phyloP scores from a whole-genome alignment of 768 basidiomycete genomes.

The Neoboletus subvelutipes region DNA sequence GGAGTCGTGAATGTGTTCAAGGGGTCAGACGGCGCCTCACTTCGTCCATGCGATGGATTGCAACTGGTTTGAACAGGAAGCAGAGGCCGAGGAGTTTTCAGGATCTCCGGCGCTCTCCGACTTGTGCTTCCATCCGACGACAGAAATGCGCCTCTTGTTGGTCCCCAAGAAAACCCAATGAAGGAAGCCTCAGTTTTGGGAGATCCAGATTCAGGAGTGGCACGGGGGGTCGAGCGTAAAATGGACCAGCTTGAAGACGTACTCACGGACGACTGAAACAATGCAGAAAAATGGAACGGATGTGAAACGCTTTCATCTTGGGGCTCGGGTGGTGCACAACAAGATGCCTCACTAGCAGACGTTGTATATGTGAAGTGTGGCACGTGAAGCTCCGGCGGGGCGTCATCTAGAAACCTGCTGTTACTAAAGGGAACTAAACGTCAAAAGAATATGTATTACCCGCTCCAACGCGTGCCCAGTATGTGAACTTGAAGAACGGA shows the following conservation, averaged over 20 bases:
- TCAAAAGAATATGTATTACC: conserved; percentile 36
- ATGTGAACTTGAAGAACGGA: conserved; percentile 54
- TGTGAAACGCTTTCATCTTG: conserved; percentile 42
- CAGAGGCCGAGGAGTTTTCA: conserved; percentile 25
- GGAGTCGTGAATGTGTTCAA: conserved; percentile 58
- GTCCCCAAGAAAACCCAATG: conserved; percentile 91
- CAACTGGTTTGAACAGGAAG: conserved; percentile 12
- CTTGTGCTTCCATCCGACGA: conserved; percentile 9
- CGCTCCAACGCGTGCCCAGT: conserved; percentile 53
- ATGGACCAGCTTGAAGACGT: conserved; percentile 49
- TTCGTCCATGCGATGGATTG: conserved; percentile 4
- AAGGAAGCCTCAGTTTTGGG: conserved; percentile 47
- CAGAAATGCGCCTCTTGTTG: conserved; percentile 58
- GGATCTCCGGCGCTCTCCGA: conserved; percentile 1
- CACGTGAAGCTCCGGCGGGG: conserved; percentile 61
- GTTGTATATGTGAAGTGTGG: conserved; percentile 69
- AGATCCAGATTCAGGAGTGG: conserved; percentile 30
- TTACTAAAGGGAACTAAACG: conserved; percentile 7
- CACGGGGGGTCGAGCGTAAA: conserved; percentile 42
- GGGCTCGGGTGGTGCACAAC: conserved; percentile 29
- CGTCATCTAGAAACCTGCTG: conserved; percentile 37
- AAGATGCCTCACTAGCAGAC: conserved; percentile 30
- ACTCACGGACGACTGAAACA: conserved; percentile 67
- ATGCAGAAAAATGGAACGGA: conserved; percentile 73
- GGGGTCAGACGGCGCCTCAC: conserved; percentile 15